Percentiles rank a stretch among this genome's conserved stretches.
phyloP scores from a whole-genome alignment of 1,139 yeast species.

The Groenewaldozyma sp. region DNA sequence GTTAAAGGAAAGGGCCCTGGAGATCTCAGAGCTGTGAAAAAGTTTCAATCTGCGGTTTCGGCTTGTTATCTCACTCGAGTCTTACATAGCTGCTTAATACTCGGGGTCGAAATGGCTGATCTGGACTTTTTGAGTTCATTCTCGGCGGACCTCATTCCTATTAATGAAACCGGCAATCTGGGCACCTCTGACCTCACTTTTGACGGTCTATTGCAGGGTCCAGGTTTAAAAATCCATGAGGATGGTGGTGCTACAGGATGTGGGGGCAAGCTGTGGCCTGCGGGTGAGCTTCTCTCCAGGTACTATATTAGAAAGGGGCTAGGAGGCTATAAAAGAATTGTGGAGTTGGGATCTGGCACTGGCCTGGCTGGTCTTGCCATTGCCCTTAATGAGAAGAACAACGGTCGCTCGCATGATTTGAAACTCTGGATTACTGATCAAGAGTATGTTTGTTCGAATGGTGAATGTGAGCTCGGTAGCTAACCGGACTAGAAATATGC shows the following conservation, averaged over 20 bases:
- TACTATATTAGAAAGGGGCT: slow-evolving; percentile 32
- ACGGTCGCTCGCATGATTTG: slow-evolving; percentile 21
- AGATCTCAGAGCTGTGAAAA: too few relatives aligned
- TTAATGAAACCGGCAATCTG: slow-evolving; percentile 31
- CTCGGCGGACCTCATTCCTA: slow-evolving; percentile 19
- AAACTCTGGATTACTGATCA: slow-evolving; percentile 38
- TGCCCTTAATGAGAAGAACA: slow-evolving; percentile 24
- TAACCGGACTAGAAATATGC: slow-evolving; percentile 24
- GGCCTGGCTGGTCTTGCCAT: slow-evolving; percentile 43
- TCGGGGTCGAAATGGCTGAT: slow-evolving; percentile 16
- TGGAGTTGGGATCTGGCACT: slow-evolving; percentile 50
- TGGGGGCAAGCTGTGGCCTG: slow-evolving; percentile 54
- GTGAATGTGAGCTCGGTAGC: background rate
- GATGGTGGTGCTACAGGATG: slow-evolving; percentile 52
- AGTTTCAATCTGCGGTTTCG: too few relatives aligned
- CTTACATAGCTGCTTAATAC: background rate
- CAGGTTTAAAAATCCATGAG: slow-evolving; percentile 37
- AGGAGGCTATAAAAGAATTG: slow-evolving; percentile 25
- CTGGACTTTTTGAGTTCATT: background rate
- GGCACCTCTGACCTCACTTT: slow-evolving; percentile 36
- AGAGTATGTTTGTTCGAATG: slow-evolving; percentile 17
- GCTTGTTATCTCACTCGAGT: slow-evolving; percentile 1
- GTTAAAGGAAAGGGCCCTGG: too few relatives aligned
- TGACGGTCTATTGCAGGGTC: slow-evolving; percentile 33
- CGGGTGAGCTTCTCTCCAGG: slow-evolving; percentile 44